These are phyloP conservation scores for Nephelium lappaceum DNA, from an alignment of 345 rosid species.

Conservation along the genomic window DNA sequence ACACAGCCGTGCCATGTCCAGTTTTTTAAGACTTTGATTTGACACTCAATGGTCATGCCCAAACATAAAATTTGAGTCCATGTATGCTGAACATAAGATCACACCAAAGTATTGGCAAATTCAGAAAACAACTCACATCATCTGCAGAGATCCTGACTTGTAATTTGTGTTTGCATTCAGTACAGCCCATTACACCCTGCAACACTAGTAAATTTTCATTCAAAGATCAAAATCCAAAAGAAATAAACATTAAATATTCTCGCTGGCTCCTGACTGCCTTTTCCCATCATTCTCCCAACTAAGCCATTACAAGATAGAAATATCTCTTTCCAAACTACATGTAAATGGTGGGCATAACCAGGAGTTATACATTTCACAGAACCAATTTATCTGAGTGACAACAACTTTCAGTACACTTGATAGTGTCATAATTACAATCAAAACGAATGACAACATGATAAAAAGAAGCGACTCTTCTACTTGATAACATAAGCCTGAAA, in stretches of 20 bases:
- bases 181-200: conserved; percentile 93
- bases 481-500: conserved; percentile 3
- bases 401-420: not conserved
- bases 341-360: not conserved
- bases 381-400: not conserved
- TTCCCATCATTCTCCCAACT: conserved; percentile 8
- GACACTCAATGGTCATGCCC: not conserved
- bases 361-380: not conserved
- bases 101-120: not conserved
- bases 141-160: conserved; percentile 91
- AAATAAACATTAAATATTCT: not conserved
- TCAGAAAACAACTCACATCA: conserved; percentile 64
- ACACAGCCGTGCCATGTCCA: not conserved
- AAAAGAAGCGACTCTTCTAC: conserved; percentile 8
- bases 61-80: not conserved
- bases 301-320: not conserved
- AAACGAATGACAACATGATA: conserved; percentile 5
- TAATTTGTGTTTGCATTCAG: conserved; percentile 88
- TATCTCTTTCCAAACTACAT: not conserved
- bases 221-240: conserved; percentile 15
- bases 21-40: not conserved
- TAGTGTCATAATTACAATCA: not conserved
- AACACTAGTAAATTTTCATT: conserved; percentile 22
- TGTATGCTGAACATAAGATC: not conserved
- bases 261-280: not conserved